Percentiles rank a stretch among this genome's conserved stretches.
These are phyloP conservation scores for Xanthoconium stramineum DNA, from an alignment of 768 basidiomycete species.

Conservation along the genomic window DNA sequence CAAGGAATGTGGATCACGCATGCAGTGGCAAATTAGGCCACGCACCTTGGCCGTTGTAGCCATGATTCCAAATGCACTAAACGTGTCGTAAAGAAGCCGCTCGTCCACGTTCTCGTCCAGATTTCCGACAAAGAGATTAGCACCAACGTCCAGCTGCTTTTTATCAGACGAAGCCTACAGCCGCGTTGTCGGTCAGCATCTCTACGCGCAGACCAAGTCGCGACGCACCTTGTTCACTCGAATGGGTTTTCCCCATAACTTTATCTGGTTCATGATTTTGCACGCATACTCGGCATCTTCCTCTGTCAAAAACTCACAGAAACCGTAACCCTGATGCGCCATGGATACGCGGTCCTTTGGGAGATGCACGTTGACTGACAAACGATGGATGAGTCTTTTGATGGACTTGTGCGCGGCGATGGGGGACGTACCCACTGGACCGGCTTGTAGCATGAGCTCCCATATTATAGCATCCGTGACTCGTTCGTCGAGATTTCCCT, in stretches of 20 bases:
- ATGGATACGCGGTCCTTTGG: conserved; percentile 98
- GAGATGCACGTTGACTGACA: conserved; percentile 89
- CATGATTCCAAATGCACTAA: conserved; percentile 92
- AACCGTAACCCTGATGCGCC: conserved; percentile 98
- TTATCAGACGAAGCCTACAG: conserved; percentile 92
- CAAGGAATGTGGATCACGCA: background rate
- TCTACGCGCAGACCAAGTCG: background rate
- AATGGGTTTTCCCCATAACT: conserved; percentile 97
- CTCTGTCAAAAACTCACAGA: conserved; percentile 98
- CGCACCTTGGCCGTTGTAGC: conserved; percentile 82
- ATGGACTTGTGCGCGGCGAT: background rate
- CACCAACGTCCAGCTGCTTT: conserved; percentile 96
- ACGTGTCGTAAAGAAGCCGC: conserved; percentile 88
- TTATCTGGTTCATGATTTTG: conserved; percentile 99
- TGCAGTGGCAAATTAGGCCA: background rate
- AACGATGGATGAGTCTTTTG: background rate
- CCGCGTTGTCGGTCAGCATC: conserved; percentile 8
- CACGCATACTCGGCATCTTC: conserved; percentile 99
- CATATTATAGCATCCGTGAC: conserved; percentile 92
- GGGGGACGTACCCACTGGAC: conserved; percentile 80
- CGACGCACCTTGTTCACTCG: conserved; percentile 93
- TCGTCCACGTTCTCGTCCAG: conserved; percentile 96
- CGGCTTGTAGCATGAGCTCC: conserved; percentile 99
- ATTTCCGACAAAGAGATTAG: conserved; percentile 95
- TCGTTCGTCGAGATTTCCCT: conserved; percentile 98